A percentile compares a stretch with the other conserved stretches of the same genome.
phyloP scores from a whole-genome alignment of 129 eudicot species.

The Arctium lappa region DNA sequence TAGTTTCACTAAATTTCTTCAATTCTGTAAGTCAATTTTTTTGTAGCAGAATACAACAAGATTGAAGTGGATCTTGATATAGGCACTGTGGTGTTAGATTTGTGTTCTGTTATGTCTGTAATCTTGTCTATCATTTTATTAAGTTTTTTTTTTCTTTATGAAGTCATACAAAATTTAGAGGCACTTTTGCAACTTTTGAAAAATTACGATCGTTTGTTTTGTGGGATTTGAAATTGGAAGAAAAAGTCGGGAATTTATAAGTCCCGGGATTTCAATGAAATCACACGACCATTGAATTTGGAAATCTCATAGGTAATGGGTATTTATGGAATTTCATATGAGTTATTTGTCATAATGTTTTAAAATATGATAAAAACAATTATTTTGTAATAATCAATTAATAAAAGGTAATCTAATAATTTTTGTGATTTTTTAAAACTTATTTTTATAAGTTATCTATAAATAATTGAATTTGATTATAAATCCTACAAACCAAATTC shows the following conservation, averaged over 20 bases:
- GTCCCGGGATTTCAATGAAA: too few relatives aligned
- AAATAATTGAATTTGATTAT: too few relatives aligned
- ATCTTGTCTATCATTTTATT: neutral
- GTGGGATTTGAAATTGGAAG: neutral
- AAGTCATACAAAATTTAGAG: neutral
- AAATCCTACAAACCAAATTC: too few relatives aligned
- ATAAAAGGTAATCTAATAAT: neutral
- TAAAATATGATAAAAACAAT: too few relatives aligned
- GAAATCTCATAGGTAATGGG: too few relatives aligned
- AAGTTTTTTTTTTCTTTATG: neutral
- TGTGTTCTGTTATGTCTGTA: conserved; percentile 9
- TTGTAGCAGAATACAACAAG: conserved; percentile 23
- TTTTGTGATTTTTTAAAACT: too few relatives aligned
- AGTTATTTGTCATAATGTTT: neutral
- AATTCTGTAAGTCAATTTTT: conserved; percentile 24
- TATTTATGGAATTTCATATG: neutral
- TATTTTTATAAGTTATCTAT: too few relatives aligned
- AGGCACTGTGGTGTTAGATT: conserved; percentile 16
- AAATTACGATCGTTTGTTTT: too few relatives aligned
- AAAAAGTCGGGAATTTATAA: neutral
- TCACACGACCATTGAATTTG: too few relatives aligned
- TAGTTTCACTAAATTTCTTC: conserved; percentile 16
- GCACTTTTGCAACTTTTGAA: neutral
- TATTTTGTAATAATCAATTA: neutral
- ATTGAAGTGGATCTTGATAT: conserved; percentile 22